These are phyloP conservation scores for Elsinoe arachidis DNA, from an alignment of 2,329 filamentous ascomycete genomes.

Conservation along the genomic window DNA sequence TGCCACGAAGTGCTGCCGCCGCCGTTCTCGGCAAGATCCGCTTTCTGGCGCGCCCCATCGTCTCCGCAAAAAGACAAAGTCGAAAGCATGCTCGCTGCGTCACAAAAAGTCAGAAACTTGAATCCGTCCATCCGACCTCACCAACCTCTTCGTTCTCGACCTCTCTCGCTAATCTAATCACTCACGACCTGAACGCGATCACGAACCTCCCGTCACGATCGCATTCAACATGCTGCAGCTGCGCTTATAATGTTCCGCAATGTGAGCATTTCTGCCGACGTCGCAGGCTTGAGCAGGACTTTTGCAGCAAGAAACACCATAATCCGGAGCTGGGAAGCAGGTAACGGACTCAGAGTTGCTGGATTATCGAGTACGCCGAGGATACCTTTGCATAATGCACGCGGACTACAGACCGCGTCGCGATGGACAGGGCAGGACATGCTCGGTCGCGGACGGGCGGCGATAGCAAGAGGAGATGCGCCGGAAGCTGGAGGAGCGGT, in stretches of 20 bases:
- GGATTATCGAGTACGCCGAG: no score
- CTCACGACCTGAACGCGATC: neutral
- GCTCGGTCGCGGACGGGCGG: neutral
- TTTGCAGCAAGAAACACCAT: neutral
- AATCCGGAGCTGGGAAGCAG: neutral
- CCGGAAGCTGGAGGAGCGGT: neutral
- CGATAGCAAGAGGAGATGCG: neutral
- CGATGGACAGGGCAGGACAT: neutral
- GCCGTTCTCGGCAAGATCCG: conserved; percentile 5
- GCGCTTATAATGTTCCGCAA: conserved; percentile 12
- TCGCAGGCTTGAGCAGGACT: neutral
- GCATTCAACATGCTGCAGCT: conserved; percentile 11
- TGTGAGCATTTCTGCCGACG: conserved; percentile 8
- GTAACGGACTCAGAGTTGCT: neutral
- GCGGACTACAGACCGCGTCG: neutral
- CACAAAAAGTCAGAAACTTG: conserved; percentile 11
- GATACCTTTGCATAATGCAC: neutral
- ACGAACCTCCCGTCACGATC: neutral
- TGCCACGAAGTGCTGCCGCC: neutral
- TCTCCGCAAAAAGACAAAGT: neutral
- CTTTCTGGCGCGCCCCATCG: neutral
- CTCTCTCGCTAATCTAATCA: neutral
- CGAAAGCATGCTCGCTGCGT: neutral
- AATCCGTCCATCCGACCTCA: neutral
- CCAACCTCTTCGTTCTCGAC: neutral